Base-by-base conservation (phyloP, 345 rosid genomes). In the Populus tremula region DNA sequence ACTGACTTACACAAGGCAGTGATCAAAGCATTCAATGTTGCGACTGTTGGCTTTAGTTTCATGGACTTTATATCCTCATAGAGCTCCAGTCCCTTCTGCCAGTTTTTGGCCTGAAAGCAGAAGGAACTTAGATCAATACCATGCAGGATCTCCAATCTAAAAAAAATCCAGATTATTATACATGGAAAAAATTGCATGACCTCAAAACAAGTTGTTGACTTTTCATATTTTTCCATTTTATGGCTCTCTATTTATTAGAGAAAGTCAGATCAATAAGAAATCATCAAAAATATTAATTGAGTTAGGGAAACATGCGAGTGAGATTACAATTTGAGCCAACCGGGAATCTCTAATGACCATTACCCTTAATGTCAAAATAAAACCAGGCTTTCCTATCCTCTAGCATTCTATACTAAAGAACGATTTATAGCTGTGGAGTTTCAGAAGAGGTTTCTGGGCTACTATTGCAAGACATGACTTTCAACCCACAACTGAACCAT, bases 1-100 rank as follows among this genome's bases (percentile, higher is more conserved):
- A 35, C 61, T 74, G 76, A 77, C 99, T 91, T 88, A 95, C 98
- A 91, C 85, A 95, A 88, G 69, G 96, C 89, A 78, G 93, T 91
- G 73, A 93, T 89, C 84, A 95, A 85, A 47, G 98, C 99, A 87
- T 93, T 93, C 88, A 93, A 82, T 27, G 94, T 90, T 71, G 99
- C 84, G 80, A 95, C 85, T 29, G 96, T 89, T 83, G 91, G 94
- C 62, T 84, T 88, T 76, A 95, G 82, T 79, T 78, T 88, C 45
- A 85, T 77, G 75, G 91, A 85, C 88, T 88, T 93, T 83, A 93
- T 89, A 66, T 86, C 84, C 71, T 91, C 91, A 68, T 90, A 93
- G 67, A 92, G 87, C 88, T 90, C 90, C 83, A 91, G 85, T 54
- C 96, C 96, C 83, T 89, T 95, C 86, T 87, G 86, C 98, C 99